phyloP scores from a whole-genome alignment of 108 stramenopile genomes.

The Skeletonema costatum region DNA sequence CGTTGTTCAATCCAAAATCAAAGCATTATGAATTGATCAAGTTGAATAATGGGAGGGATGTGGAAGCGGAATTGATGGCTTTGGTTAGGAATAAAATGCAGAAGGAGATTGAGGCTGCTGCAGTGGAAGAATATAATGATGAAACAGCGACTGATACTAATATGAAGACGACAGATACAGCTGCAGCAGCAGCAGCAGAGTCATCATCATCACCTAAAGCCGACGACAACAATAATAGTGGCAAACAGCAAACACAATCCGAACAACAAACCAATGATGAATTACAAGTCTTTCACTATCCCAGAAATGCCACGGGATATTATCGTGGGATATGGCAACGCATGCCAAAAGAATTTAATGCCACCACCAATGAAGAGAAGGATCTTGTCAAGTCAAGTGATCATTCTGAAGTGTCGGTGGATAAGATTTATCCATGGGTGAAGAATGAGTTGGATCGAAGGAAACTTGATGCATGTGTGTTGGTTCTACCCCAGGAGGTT shows the following conservation, averaged over 20 bases:
- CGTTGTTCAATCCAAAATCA: conserved; percentile 9
- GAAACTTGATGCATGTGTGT: conserved; percentile 44
- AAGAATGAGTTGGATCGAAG: conserved; percentile 24
- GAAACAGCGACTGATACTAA: not conserved
- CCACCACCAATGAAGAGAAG: not conserved
- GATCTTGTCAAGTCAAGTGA: not conserved
- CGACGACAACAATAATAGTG: conserved; percentile 5
- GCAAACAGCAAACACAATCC: not conserved
- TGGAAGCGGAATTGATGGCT: conserved; percentile 47
- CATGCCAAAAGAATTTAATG: conserved; percentile 5
- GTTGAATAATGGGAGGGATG: conserved; percentile 58
- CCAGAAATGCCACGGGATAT: conserved; percentile 86
- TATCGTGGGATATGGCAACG: conserved; percentile 82
- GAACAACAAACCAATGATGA: conserved; percentile 15
- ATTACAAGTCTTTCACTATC: conserved; percentile 65
- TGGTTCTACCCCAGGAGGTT: conserved; percentile 53
- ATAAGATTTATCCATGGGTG: conserved; percentile 34
- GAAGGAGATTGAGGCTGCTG: not conserved
- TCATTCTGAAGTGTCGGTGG: not conserved
- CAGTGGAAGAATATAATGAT: conserved; percentile 2
- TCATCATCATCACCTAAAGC: not conserved
- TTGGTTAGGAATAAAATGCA: conserved; percentile 46
- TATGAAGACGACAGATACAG: not conserved
- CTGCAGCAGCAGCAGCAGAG: not conserved
- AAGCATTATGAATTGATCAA: conserved; percentile 56